Percentiles rank a stretch among this genome's conserved stretches.
Conservation (phyloP, 768 basidiomycete genomes). For the Lactarius vividus region DNA sequence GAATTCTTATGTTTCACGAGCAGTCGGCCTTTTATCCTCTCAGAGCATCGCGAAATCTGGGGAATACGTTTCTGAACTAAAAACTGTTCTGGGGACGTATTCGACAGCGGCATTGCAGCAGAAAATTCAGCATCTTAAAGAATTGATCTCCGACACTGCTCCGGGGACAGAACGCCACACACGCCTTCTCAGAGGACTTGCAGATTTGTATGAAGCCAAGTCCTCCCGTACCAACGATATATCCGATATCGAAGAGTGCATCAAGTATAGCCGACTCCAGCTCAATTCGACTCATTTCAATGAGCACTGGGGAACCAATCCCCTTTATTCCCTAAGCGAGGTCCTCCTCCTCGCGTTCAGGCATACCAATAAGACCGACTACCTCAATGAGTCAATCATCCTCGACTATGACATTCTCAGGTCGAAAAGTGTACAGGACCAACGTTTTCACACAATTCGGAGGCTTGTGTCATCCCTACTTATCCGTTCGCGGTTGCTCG, state of each 20-base stretch:
- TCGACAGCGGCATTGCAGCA: neutral
- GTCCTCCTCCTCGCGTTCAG: constrained; percentile 7
- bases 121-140: constrained; percentile 9
- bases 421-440: neutral
- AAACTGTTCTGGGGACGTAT: neutral
- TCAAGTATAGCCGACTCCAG: neutral
- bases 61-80: neutral
- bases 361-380: neutral
- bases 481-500: neutral
- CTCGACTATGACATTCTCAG: neutral
- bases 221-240: constrained; percentile 1
- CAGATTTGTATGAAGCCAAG: constrained; percentile 8
- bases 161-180: neutral
- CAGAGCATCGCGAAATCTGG: too few species aligned
- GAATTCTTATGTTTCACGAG: neutral
- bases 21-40: neutral
- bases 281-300: neutral
- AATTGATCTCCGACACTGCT: neutral
- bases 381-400: constrained; percentile 14
- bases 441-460: neutral
- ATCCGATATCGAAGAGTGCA: neutral
- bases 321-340: constrained; percentile 5
- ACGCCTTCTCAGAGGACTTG: neutral
- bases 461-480: constrained; percentile 1
- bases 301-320: neutral